Evolutionary conservation across 352 stramenopile genomes (phyloP).

Genomic region (Saprolegnia parasitica): DNA sequence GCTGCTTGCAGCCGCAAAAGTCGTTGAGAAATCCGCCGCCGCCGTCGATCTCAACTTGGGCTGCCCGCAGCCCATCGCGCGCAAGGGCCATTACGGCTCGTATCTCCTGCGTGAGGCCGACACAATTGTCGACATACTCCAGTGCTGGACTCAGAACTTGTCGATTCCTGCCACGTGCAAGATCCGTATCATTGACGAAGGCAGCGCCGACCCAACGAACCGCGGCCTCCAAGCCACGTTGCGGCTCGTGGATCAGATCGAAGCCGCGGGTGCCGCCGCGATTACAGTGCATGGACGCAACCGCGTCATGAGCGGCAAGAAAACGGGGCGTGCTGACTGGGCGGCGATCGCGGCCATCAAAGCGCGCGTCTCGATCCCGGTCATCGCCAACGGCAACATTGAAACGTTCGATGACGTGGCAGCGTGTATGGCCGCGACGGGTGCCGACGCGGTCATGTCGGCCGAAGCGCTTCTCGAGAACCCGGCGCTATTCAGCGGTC

Average conservation of each 20-base stretch:
- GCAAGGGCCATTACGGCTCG: conserved; percentile 92
- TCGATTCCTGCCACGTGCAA: conserved; percentile 91
- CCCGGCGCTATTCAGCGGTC: conserved; percentile 84
- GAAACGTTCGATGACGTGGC: conserved; percentile 83
- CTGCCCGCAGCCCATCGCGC: conserved; percentile 95
- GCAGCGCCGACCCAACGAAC: conserved; percentile 23
- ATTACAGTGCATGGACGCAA: conserved; percentile 95
- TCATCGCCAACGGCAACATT: conserved; percentile 96
- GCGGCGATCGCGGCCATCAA: conserved; percentile 88
- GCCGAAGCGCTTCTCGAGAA: conserved; percentile 96
- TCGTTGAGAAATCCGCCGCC: conserved; percentile 88
- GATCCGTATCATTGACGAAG: conserved; percentile 89
- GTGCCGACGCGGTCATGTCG: conserved; percentile 94
- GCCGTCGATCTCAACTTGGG: conserved; percentile 98
- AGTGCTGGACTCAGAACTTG: conserved; percentile 79
- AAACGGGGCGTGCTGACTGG: conserved; percentile 81
- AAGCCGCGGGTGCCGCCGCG: conserved; percentile 86
- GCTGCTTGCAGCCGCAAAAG: conserved; percentile 86
- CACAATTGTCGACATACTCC: conserved; percentile 73
- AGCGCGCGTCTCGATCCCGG: conserved; percentile 82
- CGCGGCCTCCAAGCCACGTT: conserved; percentile 73
- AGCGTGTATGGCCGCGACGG: conserved; percentile 76
- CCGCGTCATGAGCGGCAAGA: conserved; percentile 94
- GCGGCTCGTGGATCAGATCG: conserved; percentile 87
- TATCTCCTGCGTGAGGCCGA: conserved; percentile 94